These are phyloP conservation scores for Metarhizium album DNA, from an alignment of 2,329 filamentous ascomycete species.

Conservation along the genomic window DNA sequence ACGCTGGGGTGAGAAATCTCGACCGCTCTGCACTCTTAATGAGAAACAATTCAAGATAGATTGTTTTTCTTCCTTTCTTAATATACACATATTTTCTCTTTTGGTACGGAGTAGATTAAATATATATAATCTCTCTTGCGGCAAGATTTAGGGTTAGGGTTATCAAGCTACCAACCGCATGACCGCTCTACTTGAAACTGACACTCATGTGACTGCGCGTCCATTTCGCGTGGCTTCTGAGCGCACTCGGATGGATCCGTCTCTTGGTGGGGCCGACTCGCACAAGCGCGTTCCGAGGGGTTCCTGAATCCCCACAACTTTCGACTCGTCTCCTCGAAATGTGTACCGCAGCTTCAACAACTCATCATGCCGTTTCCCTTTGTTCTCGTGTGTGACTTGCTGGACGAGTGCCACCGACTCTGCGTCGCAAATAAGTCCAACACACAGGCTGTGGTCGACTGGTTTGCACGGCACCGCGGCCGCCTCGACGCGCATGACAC, in stretches of 20 bases:
- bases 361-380: conserved; percentile 54
- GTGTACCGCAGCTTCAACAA: not conserved
- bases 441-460: conserved; percentile 38
- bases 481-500: conserved; percentile 46
- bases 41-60: no score
- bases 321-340: not conserved
- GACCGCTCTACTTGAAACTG: no score
- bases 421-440: conserved; percentile 22
- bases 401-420: conserved; percentile 52
- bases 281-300: conserved; percentile 1
- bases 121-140: no score
- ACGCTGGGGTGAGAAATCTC: no score
- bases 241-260: no score
- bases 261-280: not conserved
- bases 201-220: not conserved
- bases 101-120: no score
- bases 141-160: no score
- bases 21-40: no score
- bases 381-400: conserved; percentile 59
- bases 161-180: no score
- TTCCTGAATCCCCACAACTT: not conserved
- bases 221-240: no score
- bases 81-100: no score
- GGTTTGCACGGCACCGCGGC: conserved; percentile 57
- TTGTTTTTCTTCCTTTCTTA: no score